Evolutionary conservation across 805 yeast species (phyloP).

Genomic region (Candida nitratophila): DNA sequence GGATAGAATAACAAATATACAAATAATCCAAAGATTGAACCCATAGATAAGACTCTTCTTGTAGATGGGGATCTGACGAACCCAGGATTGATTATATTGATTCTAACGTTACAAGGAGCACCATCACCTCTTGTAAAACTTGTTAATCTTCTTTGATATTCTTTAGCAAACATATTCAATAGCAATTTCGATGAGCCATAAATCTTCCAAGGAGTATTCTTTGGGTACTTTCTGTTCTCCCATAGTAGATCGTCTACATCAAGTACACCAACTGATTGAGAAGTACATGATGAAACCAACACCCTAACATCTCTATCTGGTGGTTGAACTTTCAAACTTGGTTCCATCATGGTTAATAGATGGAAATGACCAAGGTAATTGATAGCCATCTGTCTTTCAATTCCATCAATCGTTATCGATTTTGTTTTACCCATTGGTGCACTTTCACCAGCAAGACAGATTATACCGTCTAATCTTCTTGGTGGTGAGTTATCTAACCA

Average conservation of each 20-base stretch:
- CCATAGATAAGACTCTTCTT: conserved; percentile 70
- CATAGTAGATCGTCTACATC: conserved; percentile 59
- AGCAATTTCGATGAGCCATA: conserved; percentile 80
- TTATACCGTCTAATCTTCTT: conserved; percentile 81
- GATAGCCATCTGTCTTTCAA: conserved; percentile 77
- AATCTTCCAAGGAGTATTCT: conserved; percentile 59
- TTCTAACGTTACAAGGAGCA: conserved; percentile 60
- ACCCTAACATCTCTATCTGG: conserved; percentile 92
- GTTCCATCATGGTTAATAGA: conserved; percentile 70
- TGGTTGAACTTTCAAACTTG: conserved; percentile 82
- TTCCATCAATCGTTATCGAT: conserved; percentile 67
- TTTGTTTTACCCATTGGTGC: conserved; percentile 66
- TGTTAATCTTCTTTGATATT: conserved; percentile 62
- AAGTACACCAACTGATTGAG: conserved; percentile 67
- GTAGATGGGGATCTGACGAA: conserved; percentile 83
- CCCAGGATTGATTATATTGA: conserved; percentile 86
- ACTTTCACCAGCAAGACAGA: conserved; percentile 82
- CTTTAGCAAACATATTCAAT: conserved; percentile 68
- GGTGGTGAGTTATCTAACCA: conserved; percentile 93
- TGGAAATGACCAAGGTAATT: conserved; percentile 82
- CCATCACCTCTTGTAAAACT: conserved; percentile 61
- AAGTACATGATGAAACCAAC: conserved; percentile 67
- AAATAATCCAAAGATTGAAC: conserved; percentile 53
- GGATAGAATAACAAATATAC: conserved; percentile 68
- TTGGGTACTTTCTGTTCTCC: conserved; percentile 52